phyloP scores from a whole-genome alignment of 164 flowering plant species.

The Warburgia ugandensis region DNA sequence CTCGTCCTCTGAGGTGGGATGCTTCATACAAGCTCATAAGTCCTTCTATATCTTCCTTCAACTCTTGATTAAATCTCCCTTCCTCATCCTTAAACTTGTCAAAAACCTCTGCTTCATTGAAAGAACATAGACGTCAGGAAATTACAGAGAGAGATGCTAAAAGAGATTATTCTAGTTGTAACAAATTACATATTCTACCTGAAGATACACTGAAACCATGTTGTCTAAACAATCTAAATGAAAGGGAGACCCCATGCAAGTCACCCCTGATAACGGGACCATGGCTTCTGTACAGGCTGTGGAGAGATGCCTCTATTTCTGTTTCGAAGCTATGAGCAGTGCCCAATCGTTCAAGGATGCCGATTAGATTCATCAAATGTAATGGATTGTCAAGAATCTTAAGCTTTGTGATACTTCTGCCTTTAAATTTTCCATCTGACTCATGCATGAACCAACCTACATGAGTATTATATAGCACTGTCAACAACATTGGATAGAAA shows the following conservation, averaged over 20 bases:
- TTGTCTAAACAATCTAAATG: constrained; percentile 24
- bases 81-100: constrained; percentile 21
- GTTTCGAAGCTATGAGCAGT: constrained; percentile 23
- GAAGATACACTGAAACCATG: constrained; percentile 13
- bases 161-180: background rate
- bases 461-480: no score
- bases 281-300: background rate
- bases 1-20: no score
- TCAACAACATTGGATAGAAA: no score
- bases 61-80: constrained; percentile 14
- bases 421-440: background rate
- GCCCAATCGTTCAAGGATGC: constrained; percentile 24
- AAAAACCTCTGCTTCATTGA: constrained; percentile 20
- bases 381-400: constrained; percentile 1
- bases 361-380: constrained; percentile 14
- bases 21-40: constrained; percentile 20
- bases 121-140: no score
- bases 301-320: constrained; percentile 20
- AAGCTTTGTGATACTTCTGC: background rate
- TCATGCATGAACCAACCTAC: no score
- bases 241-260: constrained; percentile 18
- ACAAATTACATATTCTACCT: constrained; percentile 1
- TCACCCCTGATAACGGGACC: background rate
- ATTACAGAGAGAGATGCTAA: background rate
- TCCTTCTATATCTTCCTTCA: constrained; percentile 18